These are phyloP conservation scores for Gossypium aridum DNA, from an alignment of 441 rosid genomes.

Conservation along the genomic window DNA sequence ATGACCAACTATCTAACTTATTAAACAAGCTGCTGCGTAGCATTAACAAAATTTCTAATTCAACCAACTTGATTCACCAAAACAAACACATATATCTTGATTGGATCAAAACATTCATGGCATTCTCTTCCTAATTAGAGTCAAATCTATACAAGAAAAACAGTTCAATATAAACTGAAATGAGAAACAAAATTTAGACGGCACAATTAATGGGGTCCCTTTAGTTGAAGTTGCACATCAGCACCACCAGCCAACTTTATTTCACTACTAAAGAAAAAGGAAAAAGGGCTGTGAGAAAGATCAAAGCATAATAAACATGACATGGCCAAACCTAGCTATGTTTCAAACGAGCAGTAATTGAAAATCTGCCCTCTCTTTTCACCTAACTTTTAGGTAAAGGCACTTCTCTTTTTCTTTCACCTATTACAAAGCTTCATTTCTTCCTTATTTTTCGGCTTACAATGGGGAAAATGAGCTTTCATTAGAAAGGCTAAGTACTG, in stretches of 20 bases:
- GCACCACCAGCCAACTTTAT: not conserved
- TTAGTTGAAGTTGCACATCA: slow-evolving; percentile 11
- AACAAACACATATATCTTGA: not conserved
- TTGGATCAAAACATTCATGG: slow-evolving; percentile 1
- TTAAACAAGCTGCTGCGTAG: not conserved
- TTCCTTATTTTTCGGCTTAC: not conserved
- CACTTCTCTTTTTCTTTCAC: not conserved
- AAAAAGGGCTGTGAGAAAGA: not conserved
- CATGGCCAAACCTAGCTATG: slow-evolving; percentile 9
- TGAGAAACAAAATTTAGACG: not conserved
- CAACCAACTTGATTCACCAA: not conserved
- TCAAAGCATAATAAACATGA: not conserved
- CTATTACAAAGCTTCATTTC: not conserved
- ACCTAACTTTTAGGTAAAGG: slow-evolving; percentile 2
- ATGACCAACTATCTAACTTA: not conserved
- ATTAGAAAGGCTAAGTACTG: not conserved
- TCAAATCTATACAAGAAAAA: not conserved
- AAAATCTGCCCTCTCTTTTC: not conserved
- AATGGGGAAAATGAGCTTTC: not conserved
- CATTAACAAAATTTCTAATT: not conserved
- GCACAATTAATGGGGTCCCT: slow-evolving; percentile 14
- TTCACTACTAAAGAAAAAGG: not conserved
- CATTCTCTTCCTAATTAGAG: not conserved
- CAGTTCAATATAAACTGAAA: not conserved
- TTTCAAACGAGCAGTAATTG: not conserved